Conservation (phyloP, 345 rosid genomes). For the Conringia planisiliqua region DNA sequence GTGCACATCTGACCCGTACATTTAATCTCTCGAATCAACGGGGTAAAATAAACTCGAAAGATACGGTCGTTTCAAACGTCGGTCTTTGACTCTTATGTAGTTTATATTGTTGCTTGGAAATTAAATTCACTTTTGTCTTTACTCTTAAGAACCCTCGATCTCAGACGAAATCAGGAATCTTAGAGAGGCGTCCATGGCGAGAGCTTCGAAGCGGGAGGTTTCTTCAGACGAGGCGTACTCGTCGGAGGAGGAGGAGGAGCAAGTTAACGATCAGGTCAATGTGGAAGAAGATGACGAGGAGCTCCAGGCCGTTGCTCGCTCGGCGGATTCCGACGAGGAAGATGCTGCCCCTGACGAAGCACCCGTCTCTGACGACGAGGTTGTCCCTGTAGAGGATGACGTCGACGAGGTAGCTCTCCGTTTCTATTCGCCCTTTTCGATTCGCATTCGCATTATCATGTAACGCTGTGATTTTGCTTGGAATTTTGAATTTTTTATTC, state of each 20-base stretch:
- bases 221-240: conserved; percentile 69
- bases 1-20: conserved; percentile 24
- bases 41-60: conserved; percentile 9
- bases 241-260: conserved; percentile 42
- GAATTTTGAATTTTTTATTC: not conserved
- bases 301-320: conserved; percentile 93
- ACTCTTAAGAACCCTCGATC: conserved; percentile 44
- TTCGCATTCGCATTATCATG: conserved; percentile 6
- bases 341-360: conserved; percentile 26
- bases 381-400: conserved; percentile 26
- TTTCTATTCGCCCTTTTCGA: not conserved
- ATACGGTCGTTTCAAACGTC: conserved; percentile 18
- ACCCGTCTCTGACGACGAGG: conserved; percentile 24
- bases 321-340: conserved; percentile 50
- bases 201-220: conserved; percentile 47
- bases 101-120: not conserved
- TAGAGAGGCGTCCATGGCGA: conserved; percentile 46
- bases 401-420: conserved; percentile 48
- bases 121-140: conserved; percentile 1
- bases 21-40: conserved; percentile 25
- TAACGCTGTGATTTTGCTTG: not conserved
- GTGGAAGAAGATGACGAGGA: conserved; percentile 91
- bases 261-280: conserved; percentile 54
- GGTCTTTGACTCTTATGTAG: not conserved
- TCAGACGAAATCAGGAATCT: conserved; percentile 8